Base-by-base conservation (phyloP, 2,329 filamentous ascomycete species). In the Fusarium poae region DNA sequence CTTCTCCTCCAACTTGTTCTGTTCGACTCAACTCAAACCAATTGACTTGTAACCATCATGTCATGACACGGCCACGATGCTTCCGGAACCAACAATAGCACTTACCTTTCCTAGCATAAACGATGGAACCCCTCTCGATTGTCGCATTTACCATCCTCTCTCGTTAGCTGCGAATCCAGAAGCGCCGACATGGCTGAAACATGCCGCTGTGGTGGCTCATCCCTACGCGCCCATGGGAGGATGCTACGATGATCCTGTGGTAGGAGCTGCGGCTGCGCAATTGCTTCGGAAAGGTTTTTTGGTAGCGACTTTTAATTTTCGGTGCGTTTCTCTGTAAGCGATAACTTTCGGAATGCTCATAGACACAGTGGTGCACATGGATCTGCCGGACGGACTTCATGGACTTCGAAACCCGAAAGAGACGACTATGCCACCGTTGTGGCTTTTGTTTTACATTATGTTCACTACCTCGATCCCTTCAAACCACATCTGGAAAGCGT, bases 221-320 rank as follows among this genome's bases (percentile, higher is more conserved):
- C 95, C 96, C 0, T 98, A 98, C 76, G 93, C 93, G 34, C 90
- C 93, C 0, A 82, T 98, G 52, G 96, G 96, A 6, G 96, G 95
- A 7, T 89, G 84, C 77, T 96, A 89, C 76, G 92, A 98, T 76
- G 94, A 98, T 76, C 86, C 87, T 0, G 85, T 97, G 1, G 91
- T 98, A 2, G 84, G 87, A n/a, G 82, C 88, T 11, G 80, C 92
- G 4, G 88, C 87, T 1, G 81, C 82, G 3, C 85, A 90, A 60
- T 82, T 97, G 45, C 78, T 97, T n/a, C 82, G 85, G 6, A 80
- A 84, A 53, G 92, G 92, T 2, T 97, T 88, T 74, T 77, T 97
- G 2, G 91, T 97, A 4, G 90, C 86, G 10, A 97, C 93, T 0
- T 97, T 98, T 79, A 97, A 98, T 76, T 97, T 98, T 77, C 87